Conservation (phyloP, 148 eudicot species). For the Chenopodium suecicum region DNA sequence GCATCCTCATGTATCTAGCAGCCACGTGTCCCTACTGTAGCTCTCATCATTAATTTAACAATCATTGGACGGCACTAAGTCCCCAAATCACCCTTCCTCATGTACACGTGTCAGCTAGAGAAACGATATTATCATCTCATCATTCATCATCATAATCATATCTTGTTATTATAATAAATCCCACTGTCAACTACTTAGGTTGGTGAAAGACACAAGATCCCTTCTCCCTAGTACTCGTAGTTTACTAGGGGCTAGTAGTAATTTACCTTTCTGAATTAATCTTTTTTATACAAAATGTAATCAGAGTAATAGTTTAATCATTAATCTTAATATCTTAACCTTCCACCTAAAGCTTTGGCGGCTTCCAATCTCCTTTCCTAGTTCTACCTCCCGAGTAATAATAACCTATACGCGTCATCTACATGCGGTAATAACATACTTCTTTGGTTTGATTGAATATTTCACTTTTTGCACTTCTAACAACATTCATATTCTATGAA, state of each 20-base stretch:
- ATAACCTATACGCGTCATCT: constrained; percentile 8
- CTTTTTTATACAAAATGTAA: no score
- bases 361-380: constrained; percentile 16
- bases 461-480: no score
- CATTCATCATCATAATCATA: constrained; percentile 3
- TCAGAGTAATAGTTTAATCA: no score
- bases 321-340: not conserved
- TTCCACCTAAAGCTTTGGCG: constrained; percentile 26
- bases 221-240: not conserved
- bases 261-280: not conserved
- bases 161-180: not conserved
- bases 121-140: not conserved
- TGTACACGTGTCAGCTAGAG: constrained; percentile 18
- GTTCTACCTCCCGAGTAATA: not conserved
- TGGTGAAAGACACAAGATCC: constrained; percentile 30
- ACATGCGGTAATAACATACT: not conserved
- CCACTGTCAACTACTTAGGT: constrained; percentile 16
- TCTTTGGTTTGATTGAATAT: not conserved
- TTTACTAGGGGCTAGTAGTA: not conserved
- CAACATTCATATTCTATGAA: no score
- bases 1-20: constrained; percentile 13
- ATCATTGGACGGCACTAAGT: constrained; percentile 16
- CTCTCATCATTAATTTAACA: constrained; percentile 3
- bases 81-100: not conserved
- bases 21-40: constrained; percentile 15